phyloP scores from a whole-genome alignment of 192 early-diverging fungal species.

The Podila clonocystis region DNA sequence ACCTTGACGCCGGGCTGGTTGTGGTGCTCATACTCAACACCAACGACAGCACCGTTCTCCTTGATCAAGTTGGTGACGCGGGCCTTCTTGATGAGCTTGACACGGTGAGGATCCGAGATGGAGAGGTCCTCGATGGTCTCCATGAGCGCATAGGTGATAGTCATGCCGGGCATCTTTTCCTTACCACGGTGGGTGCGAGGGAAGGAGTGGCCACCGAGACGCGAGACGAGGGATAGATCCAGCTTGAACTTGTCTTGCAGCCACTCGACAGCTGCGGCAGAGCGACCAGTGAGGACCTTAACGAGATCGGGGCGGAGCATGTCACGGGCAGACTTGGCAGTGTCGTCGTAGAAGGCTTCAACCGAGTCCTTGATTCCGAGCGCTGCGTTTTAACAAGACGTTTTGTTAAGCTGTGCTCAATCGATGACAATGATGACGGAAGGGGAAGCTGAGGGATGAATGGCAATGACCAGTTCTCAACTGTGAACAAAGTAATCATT shows the following conservation, averaged over 20 bases:
- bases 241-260: slow-evolving; percentile 89
- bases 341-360: slow-evolving; percentile 87
- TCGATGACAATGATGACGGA: no score
- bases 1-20: slow-evolving; percentile 65
- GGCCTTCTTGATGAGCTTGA: slow-evolving; percentile 85
- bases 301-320: slow-evolving; percentile 83
- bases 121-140: slow-evolving; percentile 79
- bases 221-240: slow-evolving; percentile 88
- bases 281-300: slow-evolving; percentile 86
- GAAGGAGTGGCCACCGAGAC: slow-evolving; percentile 92
- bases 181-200: slow-evolving; percentile 95
- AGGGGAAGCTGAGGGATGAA: no score
- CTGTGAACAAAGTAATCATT: no score
- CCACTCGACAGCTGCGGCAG: slow-evolving; percentile 92
- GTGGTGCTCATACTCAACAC: slow-evolving; percentile 77
- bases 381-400: slow-evolving; percentile 5
- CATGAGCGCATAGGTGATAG: slow-evolving; percentile 93
- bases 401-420: no score
- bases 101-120: slow-evolving; percentile 72
- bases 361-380: slow-evolving; percentile 81
- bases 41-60: slow-evolving; percentile 72
- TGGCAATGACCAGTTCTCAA: no score
- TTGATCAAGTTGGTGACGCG: slow-evolving; percentile 79
- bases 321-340: slow-evolving; percentile 87
- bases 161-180: slow-evolving; percentile 90